These are phyloP conservation scores for Malus hybrid DNA, from an alignment of 331 rosid genomes.

Conservation along the genomic window DNA sequence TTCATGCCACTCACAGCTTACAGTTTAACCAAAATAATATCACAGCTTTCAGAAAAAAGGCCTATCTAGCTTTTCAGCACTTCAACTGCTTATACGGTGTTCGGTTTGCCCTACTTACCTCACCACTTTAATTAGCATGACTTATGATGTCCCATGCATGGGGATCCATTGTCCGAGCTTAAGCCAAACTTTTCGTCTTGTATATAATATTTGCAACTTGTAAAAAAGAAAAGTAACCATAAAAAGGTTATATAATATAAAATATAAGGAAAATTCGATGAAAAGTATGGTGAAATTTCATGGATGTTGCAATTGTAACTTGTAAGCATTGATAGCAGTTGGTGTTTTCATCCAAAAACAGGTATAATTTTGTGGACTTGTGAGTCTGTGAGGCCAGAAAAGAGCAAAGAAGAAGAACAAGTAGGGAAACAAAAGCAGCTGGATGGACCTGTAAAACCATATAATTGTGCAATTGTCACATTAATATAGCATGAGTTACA, in stretches of 20 bases:
- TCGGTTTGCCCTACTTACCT: neutral
- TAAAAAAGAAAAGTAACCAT: neutral
- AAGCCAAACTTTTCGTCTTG: too few relatives aligned
- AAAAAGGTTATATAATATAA: neutral
- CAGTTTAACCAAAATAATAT: neutral
- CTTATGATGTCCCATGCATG: neutral
- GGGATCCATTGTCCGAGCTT: neutral
- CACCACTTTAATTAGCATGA: neutral
- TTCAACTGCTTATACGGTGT: neutral
- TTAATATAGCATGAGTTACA: neutral
- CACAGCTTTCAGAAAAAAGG: neutral
- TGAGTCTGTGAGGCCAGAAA: neutral
- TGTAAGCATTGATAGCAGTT: neutral
- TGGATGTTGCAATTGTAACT: neutral
- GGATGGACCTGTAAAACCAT: conserved; percentile 18
- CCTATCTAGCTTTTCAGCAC: neutral
- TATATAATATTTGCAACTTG: too few relatives aligned
- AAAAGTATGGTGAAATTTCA: neutral
- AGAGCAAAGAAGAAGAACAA: neutral
- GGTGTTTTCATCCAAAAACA: neutral
- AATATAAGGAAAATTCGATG: neutral
- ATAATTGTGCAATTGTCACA: conserved; percentile 3
- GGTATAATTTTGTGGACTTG: neutral
- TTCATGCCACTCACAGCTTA: neutral
- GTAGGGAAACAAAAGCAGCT: conserved; percentile 7